Base-by-base conservation (phyloP, 2,329 filamentous ascomycete species). In the Parascedosporium putredinis region DNA sequence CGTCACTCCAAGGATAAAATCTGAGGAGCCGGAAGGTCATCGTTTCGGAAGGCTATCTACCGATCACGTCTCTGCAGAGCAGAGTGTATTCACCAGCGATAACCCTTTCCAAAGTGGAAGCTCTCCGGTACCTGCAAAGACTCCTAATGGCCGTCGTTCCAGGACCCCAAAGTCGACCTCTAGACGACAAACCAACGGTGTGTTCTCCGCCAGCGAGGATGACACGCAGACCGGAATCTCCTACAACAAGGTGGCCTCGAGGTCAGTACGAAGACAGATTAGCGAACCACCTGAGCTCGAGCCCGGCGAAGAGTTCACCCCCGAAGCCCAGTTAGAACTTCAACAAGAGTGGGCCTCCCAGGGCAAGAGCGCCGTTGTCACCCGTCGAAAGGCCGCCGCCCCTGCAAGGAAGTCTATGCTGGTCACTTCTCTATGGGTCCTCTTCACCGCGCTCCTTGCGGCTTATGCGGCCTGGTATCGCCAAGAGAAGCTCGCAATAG, bases 401-500 rank as follows among this genome's bases (percentile, higher is more conserved):
- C 50, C 59, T 24, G 57, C 57, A 14, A 66, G 65, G 5, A 71
- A 71, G 51, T 64, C 71, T 7, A 72, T 74, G 22, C 67, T 82
- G 27, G 77, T 78, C 52, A 79, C 79, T 0, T 83, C 88, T 14
- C 72, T 91, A 2, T 80, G 81, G 63, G 78, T 89, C 5, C 72
- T 96, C 2, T 63, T 91, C 3, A 62, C 86, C 18, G 82, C 84
- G 0, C 67, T 93, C 8, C 64, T 93, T 5, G 77, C 77, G 27
- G 81, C 84, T 1, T 88, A 95, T 55, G 84, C 76, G 25, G 79
- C 79, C 7, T 93, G 90, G 78, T 98, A 90, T 71, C 77, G 91
- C 45, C 88, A 95, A 62, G 93, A 98, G 67, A 97, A 97, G 73
- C 72, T 95, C n/a, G 85, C 88, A 14, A 88, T 97, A 18, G 93